Evolutionary conservation across 2,329 filamentous ascomycete genomes (phyloP), one percentile per base, ranked within the genome.

Genomic region (Cercospora canescens): DNA sequence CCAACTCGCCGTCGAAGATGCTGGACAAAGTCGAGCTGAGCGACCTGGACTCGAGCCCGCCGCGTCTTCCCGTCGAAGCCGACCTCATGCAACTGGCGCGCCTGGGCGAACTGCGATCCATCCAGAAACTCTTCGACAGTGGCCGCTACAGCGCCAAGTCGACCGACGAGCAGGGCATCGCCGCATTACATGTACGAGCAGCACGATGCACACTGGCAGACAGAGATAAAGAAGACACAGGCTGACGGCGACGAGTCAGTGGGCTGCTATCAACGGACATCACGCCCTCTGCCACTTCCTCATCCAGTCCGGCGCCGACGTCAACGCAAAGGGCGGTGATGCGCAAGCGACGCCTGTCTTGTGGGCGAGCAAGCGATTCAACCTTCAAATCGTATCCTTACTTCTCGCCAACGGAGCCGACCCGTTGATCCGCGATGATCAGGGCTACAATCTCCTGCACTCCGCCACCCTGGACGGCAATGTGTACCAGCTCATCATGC

Each of bases 201-300:
- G 5, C 28, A 6, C 8, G 16, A 55, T 56, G 24, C 39, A 54
- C 35, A 37, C n/a, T n/a, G 18, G 59, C 58, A 65, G 63, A 64
- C 54, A 63, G 54, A 60, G 59, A 35, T n/a, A n/a, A n/a, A n/a
- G n/a, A 56, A 61, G 52, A 35, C 34, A 60, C 28, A 63, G 50
- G 62, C 72, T 74, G 71, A 73, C 68, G n/a, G n/a, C n/a, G 35
- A 65, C 28, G 59, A 65, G 72, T 61, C 77, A 99, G 93, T 99
- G 95, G 95, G 95, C 95, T 55, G 93, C 96, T 39, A 98, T 99
- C 79, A 99, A 99, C 82, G 98, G 98, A 77, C 95, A 97, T 78
- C 96, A 94, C 82, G 92, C 92, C 71, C 93, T 98, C 84, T 97
- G 94, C 86, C 94, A 95, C 79, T 97, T 96, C 80, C 88, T 99